Evolutionary conservation across 23 red algal genomes (phyloP), one percentile per base, ranked within the genome.

Genomic region (Gracilaria caudata): DNA sequence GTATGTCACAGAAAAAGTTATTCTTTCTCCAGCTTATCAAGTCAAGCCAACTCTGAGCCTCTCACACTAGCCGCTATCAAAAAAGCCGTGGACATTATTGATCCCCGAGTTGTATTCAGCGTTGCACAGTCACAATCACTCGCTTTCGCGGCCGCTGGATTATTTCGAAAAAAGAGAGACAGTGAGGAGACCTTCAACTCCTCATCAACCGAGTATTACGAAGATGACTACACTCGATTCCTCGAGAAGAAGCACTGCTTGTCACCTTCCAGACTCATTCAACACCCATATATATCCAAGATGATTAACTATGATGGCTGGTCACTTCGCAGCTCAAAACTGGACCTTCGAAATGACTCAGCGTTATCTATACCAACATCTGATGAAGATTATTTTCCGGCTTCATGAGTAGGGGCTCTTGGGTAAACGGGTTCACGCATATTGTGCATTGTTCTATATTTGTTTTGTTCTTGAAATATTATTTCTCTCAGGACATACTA

Each of bases 221-320:
- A 86, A 44, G 82, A 86, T 46, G 82, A 86, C 32, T 86, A 86
- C 26, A 73, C 68, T 21, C 57, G 68, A 51, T 86, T 86, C 43
- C 40, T 86, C 44, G 82, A 86, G 82, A 86, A 86, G 11, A 86
- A 74, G 34, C 57, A 66, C 24, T 37, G 51, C 46, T 30, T 63
- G 37, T 80, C 77, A 8, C 77, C 77, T 58, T 63, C 56, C 51
- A 57, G 77, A 26, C 77, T 80, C 26, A 60, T 61, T 33, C 77
- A 57, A 19, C 77, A 60, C 46, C 77, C 77, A 12, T 51, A 43
- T 24, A 60, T 80, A 60, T 57, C 51, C 35, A 57, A 25, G 32
- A 57, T 80, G 51, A 80, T 58, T 4, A 51, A 44, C 29, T 26
- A 26, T n/a, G 77, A 80, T 11, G 43, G 23, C 46, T 63, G 77